Conservation (phyloP, 2,329 filamentous ascomycete genomes). For the Metarhizium robertsii region DNA sequence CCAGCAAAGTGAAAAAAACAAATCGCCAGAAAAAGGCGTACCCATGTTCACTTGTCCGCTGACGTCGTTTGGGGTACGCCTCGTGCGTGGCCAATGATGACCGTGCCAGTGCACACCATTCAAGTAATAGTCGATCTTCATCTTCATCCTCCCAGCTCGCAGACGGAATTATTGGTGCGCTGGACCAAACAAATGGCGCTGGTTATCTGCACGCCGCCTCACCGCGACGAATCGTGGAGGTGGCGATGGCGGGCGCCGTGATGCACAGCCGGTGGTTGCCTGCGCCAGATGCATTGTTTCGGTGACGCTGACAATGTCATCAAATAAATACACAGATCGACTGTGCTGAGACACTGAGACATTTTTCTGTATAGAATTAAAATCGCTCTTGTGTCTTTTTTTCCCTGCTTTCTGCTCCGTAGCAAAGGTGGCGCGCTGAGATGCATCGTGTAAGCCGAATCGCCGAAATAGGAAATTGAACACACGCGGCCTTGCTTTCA, state of each 20-base stretch:
- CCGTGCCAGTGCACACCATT: background rate
- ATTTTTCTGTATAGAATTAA: no score
- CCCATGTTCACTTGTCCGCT: no score
- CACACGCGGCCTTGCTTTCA: no score
- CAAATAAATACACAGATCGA: no score
- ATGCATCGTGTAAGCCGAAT: background rate
- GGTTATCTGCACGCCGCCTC: constrained; percentile 4
- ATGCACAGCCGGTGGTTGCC: background rate
- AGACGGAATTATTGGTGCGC: background rate
- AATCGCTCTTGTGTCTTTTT: no score
- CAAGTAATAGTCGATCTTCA: background rate
- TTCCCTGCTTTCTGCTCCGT: background rate
- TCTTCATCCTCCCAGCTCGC: background rate
- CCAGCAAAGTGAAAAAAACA: no score
- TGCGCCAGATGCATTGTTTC: background rate
- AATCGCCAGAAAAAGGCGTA: no score
- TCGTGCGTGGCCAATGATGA: background rate
- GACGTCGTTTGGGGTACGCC: no score
- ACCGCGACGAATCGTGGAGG: background rate
- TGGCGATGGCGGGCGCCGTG: background rate
- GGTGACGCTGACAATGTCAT: no score
- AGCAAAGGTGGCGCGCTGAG: background rate
- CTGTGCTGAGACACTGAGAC: no score
- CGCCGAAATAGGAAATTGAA: background rate
- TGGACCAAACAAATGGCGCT: background rate